Evolutionary conservation across 2,329 filamentous ascomycete species (phyloP), one percentile per base, ranked within the genome.

Genomic region (Hypoxylon sp.): DNA sequence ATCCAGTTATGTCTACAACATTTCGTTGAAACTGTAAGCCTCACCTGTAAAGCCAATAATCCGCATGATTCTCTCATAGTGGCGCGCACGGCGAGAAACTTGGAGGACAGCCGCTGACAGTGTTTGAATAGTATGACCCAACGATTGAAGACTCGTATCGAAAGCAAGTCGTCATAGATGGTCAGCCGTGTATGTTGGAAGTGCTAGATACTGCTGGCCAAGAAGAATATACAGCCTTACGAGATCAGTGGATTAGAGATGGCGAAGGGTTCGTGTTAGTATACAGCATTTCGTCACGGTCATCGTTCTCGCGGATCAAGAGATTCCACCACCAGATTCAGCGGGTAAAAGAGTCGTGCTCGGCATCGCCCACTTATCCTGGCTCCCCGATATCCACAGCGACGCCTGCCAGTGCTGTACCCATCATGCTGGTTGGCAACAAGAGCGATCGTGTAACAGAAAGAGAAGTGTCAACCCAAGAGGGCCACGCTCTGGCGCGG

Each of bases 191-290:
- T 85, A 98, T 98, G 94, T 89, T 98, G 76, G 95, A 98, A 82
- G 94, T 97, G 52, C 88, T 98, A 76, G 96, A 99, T 83, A 99
- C 96, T 60, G 96, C 96, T 57, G 96, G 96, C 64, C 96, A 99
- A 81, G 96, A 99, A 83, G 96, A 99, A 83, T 99, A 98, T 82
- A 98, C 95, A 71, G 96, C 96, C 51, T 85, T 98, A 76, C 89
- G 96, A 77, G 96, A 98, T 80, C 96, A 98, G 84, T 98, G 95
- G 95, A 98, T 98, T 80, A 90, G 96, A 75, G 95, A 98, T 78
- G 95, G 96, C 73, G 96, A 99, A 81, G 96, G 96, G 19, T 98
- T 98, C 79, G 93, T 99, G 31, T 87, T 99, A 68, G 96, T 99
- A 72, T 98, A 99, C 86, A 97, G 94, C 84, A 98, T 99, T 82